Base-by-base conservation (phyloP, 257 asterid genomes). In the Sherardia arvensis region DNA sequence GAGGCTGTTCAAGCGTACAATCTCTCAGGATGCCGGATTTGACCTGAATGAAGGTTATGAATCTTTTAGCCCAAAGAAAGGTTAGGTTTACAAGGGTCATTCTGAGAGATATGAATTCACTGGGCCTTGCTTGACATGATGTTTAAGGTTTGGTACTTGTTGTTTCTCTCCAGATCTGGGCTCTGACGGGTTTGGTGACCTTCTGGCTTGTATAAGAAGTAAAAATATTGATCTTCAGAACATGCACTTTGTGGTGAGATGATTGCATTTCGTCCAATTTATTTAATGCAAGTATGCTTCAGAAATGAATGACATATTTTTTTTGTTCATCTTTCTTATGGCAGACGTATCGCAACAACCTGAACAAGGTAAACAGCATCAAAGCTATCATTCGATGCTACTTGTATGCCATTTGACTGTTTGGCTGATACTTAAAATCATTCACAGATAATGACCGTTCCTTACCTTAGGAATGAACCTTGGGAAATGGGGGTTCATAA, bases 401-500 rank as follows among this genome's bases (percentile, higher is more conserved):
- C 51, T 36, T 21, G 28, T 56, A 32, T 18, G 59, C 27, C 22
- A 12, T 69, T 49, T 38, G 47, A 55, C 62, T 23, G 69, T 55
- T 62, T 20, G 40, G 26, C 21, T 56, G 32, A 57, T 45, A 15
- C 47, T 21, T 56, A 54, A 33, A 53, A 4, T 70, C 69, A 22
- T 78, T 43, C 76, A 70, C 69, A 92, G 99, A 89, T 92, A 79
- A 64, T 92, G 85, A 97, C 96, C 47, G 84, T 97, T 69, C 93
- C 96, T 70, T 92, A 92, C 82, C 78, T 80, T 28, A 82, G 95
- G 82, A 82, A 92, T 25, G 99, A 92, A 58, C 88, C 99, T 55
- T 92, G 99, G 99, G 99, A 92, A 80, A 92, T 92, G 99, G 99
- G 99, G 69, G 97, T 92, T 59, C 99, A 92, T 78, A 92, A 87